Base-by-base conservation (phyloP, 768 basidiomycete genomes). In the Rhodosporidiobolus sp. region DNA sequence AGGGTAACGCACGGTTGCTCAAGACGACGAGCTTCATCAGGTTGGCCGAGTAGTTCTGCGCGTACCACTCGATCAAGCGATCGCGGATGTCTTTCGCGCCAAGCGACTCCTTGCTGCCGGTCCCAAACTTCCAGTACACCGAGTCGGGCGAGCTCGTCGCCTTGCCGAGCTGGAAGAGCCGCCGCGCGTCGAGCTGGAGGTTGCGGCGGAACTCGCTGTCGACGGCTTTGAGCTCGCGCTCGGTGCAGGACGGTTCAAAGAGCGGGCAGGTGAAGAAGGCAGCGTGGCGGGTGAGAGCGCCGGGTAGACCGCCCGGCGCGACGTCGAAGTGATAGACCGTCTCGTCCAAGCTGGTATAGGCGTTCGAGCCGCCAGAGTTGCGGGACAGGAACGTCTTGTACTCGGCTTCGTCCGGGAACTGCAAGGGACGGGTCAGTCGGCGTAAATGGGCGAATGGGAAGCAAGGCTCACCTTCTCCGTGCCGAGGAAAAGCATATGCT, bases 161-260 rank as follows among this genome's bases (percentile, higher is more conserved):
- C 81, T 98, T 98, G 81, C 90, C 91, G 34, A 97, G 82, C 80
- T 99, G 95, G 82, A 90, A 98, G 68, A 94, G 87, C n/a, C 95
- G 87, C 90, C 93, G 94, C 78, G 88, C 83, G 79, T 97, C 93
- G 4, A 85, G 83, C 80, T 95, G 94, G 58, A 90, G 87, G 79
- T 98, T 99, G 83, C 96, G 95, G 83, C 92, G 92, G 84, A 97
- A 89, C 80, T 99, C 96, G 0, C 92, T 95, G 80, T 99, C 90
- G 53, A 99, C 94, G 1, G 96, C 95, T 76, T 93, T 93, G 73
- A 96, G 85, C 82, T 99, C 95, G 45, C 93, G 87, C 35, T 87
- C 85, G 1, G 92, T 94, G 79, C 92, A 91, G 8, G 89, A 90
- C 0, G 90, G 87, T 3, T 87, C 80, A 79, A 99, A 98, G 53